A percentile compares a stretch with the other conserved stretches of the same genome.
Evolutionary conservation across 257 asterid species (phyloP).

Genomic region (Nicotiana tomentosiformis): DNA sequence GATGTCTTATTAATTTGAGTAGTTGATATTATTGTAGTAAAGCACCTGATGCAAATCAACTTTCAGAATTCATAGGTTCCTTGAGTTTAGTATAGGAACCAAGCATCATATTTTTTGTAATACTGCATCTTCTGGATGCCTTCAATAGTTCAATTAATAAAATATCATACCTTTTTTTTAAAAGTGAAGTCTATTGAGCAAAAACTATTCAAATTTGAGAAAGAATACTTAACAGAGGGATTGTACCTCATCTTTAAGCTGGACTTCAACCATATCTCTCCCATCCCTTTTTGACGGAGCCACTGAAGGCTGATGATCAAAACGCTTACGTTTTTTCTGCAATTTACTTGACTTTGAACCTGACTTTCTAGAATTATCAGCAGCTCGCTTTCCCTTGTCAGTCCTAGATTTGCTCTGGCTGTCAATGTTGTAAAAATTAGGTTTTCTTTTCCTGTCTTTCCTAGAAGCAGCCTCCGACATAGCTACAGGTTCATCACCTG

Average conservation of each 20-base stretch:
- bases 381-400: constrained; percentile 35
- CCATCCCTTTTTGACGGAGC: constrained; percentile 19
- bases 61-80: no score
- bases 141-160: neutral
- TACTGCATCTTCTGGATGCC: constrained; percentile 3
- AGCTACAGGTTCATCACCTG: constrained; percentile 29
- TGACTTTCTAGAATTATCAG: constrained; percentile 21
- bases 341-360: constrained; percentile 29
- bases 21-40: neutral
- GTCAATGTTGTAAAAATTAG: constrained; percentile 15
- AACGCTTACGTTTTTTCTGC: constrained; percentile 30
- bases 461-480: constrained; percentile 33
- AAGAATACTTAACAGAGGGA: constrained; percentile 12
- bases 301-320: constrained; percentile 27
- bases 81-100: neutral
- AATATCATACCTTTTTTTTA: neutral
- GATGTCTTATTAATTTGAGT: neutral
- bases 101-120: neutral
- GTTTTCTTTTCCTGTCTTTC: constrained; percentile 46
- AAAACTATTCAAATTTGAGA: constrained; percentile 8
- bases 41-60: no score
- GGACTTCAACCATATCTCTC: constrained; percentile 26
- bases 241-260: constrained; percentile 55
- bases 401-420: constrained; percentile 38
- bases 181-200: neutral